phyloP scores from a whole-genome alignment of 495 filamentous ascomycete genomes.

The Penicillium canescens region DNA sequence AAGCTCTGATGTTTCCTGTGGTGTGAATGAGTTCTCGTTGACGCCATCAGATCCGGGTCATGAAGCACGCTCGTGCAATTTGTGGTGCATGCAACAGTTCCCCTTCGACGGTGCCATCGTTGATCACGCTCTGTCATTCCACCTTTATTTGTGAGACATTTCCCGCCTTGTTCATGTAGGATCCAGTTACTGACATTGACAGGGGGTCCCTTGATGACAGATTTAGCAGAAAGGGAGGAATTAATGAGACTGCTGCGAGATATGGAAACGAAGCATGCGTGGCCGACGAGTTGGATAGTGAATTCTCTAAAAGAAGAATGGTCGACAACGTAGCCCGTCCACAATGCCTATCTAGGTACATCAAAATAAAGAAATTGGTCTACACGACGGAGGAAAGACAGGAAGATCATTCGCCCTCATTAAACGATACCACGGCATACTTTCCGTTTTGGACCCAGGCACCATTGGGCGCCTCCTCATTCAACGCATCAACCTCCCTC shows the following conservation, averaged over 20 bases:
- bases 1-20: constrained; percentile 3
- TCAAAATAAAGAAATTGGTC: constrained; percentile 1
- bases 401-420: constrained; percentile 50
- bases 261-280: constrained; percentile 12
- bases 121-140: constrained; percentile 15
- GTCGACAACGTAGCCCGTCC: constrained; percentile 1
- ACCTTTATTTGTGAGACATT: constrained; percentile 10
- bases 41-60: constrained; percentile 10
- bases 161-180: neutral
- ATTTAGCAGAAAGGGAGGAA: constrained; percentile 5
- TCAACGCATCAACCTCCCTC: constrained; percentile 62
- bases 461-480: constrained; percentile 60
- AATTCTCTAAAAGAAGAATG: constrained; percentile 13
- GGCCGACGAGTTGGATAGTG: constrained; percentile 12
- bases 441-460: constrained; percentile 89
- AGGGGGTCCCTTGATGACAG: constrained; percentile 15
- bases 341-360: neutral
- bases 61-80: constrained; percentile 11
- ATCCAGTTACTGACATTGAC: constrained; percentile 4
- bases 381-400: constrained; percentile 13
- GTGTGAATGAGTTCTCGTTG: constrained; percentile 1
- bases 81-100: constrained; percentile 14
- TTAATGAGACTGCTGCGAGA: constrained; percentile 11
- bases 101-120: constrained; percentile 11
- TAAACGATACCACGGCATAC: constrained; percentile 84